Conservation (phyloP, 2,329 filamentous ascomycete species). For the Cordyceps farinosa region DNA sequence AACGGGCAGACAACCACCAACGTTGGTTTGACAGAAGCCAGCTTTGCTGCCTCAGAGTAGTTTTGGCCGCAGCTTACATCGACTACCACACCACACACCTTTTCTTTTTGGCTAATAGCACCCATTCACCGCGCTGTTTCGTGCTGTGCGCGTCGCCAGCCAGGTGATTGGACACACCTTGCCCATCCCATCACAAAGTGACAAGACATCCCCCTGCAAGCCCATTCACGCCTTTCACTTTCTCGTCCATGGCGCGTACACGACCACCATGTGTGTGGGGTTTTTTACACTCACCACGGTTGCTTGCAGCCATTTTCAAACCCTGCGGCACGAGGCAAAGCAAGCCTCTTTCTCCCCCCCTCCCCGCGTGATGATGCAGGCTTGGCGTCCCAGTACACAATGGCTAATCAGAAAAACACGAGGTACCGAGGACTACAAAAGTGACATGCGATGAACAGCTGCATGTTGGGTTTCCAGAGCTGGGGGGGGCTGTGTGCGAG, state of each 20-base stretch:
- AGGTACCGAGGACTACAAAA: not conserved
- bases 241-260: not conserved
- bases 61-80: not conserved
- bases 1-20: not conserved
- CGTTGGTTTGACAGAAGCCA: not conserved
- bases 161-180: not conserved
- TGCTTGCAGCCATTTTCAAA: not conserved
- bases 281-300: not conserved
- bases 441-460: not conserved
- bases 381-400: not conserved
- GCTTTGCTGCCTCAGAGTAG: not conserved
- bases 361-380: constrained; percentile 3
- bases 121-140: not conserved
- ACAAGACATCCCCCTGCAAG: not conserved
- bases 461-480: not conserved
- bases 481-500: not conserved
- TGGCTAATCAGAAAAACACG: not conserved
- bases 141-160: not conserved
- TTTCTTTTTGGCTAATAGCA: too few species aligned
- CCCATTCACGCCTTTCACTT: constrained; percentile 1
- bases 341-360: not conserved
- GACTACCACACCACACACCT: not conserved
- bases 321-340: not conserved
- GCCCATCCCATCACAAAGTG: not conserved
- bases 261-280: not conserved